phyloP scores from a whole-genome alignment of 192 early-diverging fungal species.

The Thoreauomyces humboldtii region DNA sequence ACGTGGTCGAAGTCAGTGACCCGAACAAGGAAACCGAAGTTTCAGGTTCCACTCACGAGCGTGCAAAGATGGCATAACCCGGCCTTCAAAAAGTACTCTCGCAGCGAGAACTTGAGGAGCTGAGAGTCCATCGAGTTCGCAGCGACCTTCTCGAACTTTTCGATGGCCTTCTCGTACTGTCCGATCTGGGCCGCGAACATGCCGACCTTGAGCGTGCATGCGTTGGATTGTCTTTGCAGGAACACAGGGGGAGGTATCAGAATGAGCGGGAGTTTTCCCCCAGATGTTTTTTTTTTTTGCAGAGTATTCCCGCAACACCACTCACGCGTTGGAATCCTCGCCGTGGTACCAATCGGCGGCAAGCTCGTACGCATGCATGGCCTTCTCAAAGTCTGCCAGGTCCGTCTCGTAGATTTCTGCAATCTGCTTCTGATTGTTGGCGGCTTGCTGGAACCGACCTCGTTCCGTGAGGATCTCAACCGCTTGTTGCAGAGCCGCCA shows the following conservation, averaged over 20 bases:
- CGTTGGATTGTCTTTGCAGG: slow-evolving; percentile 88
- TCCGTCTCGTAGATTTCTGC: slow-evolving; percentile 89
- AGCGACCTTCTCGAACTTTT: slow-evolving; percentile 82
- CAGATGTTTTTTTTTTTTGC: not conserved
- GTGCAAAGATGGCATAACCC: slow-evolving; percentile 86
- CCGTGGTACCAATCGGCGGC: slow-evolving; percentile 93
- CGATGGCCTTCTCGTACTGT: slow-evolving; percentile 84
- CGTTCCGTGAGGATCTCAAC: slow-evolving; percentile 78
- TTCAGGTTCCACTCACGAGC: slow-evolving; percentile 40
- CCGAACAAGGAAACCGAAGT: slow-evolving; percentile 1
- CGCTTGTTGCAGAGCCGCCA: slow-evolving; percentile 70
- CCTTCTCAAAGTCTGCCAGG: slow-evolving; percentile 70
- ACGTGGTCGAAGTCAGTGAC: not conserved
- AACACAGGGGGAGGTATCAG: too few species aligned
- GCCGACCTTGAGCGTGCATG: slow-evolving; percentile 88
- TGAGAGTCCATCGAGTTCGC: slow-evolving; percentile 80
- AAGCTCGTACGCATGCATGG: slow-evolving; percentile 82
- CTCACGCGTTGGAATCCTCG: slow-evolving; percentile 87
- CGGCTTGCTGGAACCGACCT: slow-evolving; percentile 85
- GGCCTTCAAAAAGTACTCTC: slow-evolving; percentile 96
- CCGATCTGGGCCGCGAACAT: slow-evolving; percentile 85
- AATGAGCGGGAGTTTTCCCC: not conserved
- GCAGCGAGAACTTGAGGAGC: slow-evolving; percentile 91
- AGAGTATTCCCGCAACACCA: slow-evolving; percentile 17
- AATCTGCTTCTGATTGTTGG: slow-evolving; percentile 91